These are phyloP conservation scores for Thielaviopsis musarum DNA, from an alignment of 2,329 filamentous ascomycete genomes.

Conservation along the genomic window DNA sequence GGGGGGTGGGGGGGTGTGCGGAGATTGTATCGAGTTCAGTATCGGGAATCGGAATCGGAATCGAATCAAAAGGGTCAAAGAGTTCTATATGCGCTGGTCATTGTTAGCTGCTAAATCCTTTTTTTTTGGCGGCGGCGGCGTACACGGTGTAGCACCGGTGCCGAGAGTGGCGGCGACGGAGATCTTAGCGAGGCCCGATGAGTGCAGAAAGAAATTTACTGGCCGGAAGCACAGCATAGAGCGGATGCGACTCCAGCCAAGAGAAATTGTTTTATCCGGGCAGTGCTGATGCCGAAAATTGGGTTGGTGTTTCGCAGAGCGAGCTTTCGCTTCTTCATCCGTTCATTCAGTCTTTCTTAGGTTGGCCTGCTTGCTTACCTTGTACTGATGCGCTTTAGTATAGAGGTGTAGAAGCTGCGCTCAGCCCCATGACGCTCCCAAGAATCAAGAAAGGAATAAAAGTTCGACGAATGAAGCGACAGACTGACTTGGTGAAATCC, in stretches of 20 bases:
- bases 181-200: background rate
- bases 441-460: background rate
- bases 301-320: background rate
- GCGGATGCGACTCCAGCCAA: too few species aligned
- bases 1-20: background rate
- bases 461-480: background rate
- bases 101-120: background rate
- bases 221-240: background rate
- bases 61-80: background rate
- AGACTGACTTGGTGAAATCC: too few species aligned
- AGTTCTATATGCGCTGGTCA: background rate
- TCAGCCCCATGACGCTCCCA: constrained; percentile 10
- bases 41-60: background rate
- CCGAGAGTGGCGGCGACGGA: background rate
- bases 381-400: constrained; percentile 8
- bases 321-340: too few species aligned
- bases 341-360: too few species aligned
- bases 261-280: too few species aligned
- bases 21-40: background rate
- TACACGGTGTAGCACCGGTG: too few species aligned
- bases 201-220: background rate
- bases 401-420: constrained; percentile 2
- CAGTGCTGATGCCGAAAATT: background rate
- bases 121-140: background rate
- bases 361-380: background rate